Base-by-base conservation (phyloP, 2,329 filamentous ascomycete species). In the Nemania bipapillata region DNA sequence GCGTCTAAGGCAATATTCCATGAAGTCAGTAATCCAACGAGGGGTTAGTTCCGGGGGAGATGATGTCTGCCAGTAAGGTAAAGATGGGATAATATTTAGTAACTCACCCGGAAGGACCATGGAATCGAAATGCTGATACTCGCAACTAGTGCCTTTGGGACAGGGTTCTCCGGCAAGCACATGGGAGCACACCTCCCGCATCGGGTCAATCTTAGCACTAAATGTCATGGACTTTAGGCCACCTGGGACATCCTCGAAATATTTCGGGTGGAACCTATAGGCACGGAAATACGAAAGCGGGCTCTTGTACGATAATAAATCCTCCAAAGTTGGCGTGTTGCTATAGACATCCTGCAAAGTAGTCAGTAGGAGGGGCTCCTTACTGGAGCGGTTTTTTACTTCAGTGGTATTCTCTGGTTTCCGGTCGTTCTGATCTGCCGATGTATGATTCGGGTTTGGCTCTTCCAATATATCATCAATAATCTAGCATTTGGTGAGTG, bases 151-250 rank as follows among this genome's bases (percentile, higher is more conserved):
- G 77, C 94, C 92, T 73, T 91, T 90, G 32, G 86, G 80, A 71
- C 96, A 98, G 73, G 85, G 83, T 69, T 89, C 89, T 60, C 89
- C 90, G 55, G 86, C 84, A 70, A 92, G 82, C 80, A 97, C 92
- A 75, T 88, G 91, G 42, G 89, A 90, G 80, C 96, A 99, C 56
- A 98, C 77, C 70, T 88, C 87, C 74, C 87, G 90, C 69, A 88
- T 85, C 26, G 90, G 85, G 78, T 97, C 90, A 80, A 99, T 97
- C 74, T 90, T 91, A 81, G 97, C 92, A 82, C 93, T 97, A 82
- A 95, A 98, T 50, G 94, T 98, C 83, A 96, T 86, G 72, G 96
- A 98, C 77, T 91, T 90, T 77, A 94, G 91, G 50, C 95, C 95
- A 70, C 90, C 91, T 64, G 88, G 79, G 65, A 97, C 89, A 65